Base-by-base conservation (phyloP, 805 yeast species). In the Pichia californica region DNA sequence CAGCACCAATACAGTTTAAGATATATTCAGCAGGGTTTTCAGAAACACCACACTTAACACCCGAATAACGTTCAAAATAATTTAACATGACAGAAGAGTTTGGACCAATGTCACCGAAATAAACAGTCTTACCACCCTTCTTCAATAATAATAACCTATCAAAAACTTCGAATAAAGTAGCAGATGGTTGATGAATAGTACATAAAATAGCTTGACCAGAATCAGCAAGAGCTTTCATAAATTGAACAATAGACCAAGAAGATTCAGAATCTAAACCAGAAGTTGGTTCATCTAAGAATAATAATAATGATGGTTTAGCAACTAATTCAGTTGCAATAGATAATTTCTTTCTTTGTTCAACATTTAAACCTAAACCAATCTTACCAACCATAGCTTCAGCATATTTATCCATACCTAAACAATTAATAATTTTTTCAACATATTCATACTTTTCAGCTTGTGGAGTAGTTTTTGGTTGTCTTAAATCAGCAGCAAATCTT, bases 11-110 rank as follows among this genome's bases (percentile, higher is more conserved):
- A 54, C 79, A 79, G 49, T 79, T 78, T 55, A 82, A 67, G 62
- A 81, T 80, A 66, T 81, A 82, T 62, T 81, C 88, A 40, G 88
- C 88, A 40, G 88, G 88, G 50, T 82, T 82, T 45, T 79, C 87
- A 38, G 70, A 68, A 8, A 61, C 64, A 43, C 71, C 76, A 69
- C 91, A 83, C 43, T 74, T 69, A 46, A 77, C 75, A 42, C 91
- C 89, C 37, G 94, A 74, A 49, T 70, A 53, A 36, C 56, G 58
- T 54, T 71, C 76, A 50, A 73, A 73, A 54, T 73, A 73, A 35
- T 62, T 49, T 43, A 70, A 68, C 65, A 73, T 67, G 15, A 66
- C 61, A 7, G 51, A 44, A 43, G 73, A 73, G 55, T 69, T 67
- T 40, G 66, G 63, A 43, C 78, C 78, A 57, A 73, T 68, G 45